Conservation (phyloP, 2,329 filamentous ascomycete species). For the Diplodia seriata region DNA sequence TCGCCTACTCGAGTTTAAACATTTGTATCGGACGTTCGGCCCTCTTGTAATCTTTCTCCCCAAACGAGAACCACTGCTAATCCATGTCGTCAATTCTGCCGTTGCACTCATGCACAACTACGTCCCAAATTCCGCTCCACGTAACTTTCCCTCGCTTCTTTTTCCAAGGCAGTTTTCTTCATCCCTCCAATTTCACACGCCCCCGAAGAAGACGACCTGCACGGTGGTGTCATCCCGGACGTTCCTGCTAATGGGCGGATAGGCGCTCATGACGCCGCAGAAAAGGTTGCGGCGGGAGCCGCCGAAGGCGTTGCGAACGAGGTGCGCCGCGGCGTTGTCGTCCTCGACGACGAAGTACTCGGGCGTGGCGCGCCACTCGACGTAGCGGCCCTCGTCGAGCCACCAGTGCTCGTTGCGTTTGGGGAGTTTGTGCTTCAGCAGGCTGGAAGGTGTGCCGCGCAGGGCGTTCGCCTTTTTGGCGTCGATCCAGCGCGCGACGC, state of each 20-base stretch:
- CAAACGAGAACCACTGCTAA: not conserved
- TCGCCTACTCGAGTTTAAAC: not conserved
- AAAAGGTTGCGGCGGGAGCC: conserved; percentile 54
- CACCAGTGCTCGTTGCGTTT: not conserved
- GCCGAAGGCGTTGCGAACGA: conserved; percentile 61
- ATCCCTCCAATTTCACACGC: conserved; percentile 28
- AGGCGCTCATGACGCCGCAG: conserved; percentile 47
- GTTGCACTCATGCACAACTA: not conserved
- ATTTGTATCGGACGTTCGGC: not conserved
- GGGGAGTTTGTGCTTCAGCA: not conserved
- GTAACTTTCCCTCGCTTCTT: not conserved
- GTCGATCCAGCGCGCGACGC: conserved; percentile 64
- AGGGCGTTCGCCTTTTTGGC: conserved; percentile 39
- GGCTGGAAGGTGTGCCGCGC: conserved; percentile 25
- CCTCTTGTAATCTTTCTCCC: not conserved
- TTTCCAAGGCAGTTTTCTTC: not conserved
- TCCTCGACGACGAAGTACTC: conserved; percentile 59
- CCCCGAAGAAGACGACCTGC: conserved; percentile 62
- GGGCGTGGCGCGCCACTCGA: conserved; percentile 50
- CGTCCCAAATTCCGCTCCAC: not conserved
- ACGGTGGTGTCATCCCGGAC: conserved; percentile 61
- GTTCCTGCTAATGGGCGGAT: conserved; percentile 45
- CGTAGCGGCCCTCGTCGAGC: conserved; percentile 40
- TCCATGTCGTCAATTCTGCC: not conserved
- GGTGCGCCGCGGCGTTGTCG: conserved; percentile 60